Conservation (phyloP, 805 yeast genomes). For the Ogataea paradorogensis region DNA sequence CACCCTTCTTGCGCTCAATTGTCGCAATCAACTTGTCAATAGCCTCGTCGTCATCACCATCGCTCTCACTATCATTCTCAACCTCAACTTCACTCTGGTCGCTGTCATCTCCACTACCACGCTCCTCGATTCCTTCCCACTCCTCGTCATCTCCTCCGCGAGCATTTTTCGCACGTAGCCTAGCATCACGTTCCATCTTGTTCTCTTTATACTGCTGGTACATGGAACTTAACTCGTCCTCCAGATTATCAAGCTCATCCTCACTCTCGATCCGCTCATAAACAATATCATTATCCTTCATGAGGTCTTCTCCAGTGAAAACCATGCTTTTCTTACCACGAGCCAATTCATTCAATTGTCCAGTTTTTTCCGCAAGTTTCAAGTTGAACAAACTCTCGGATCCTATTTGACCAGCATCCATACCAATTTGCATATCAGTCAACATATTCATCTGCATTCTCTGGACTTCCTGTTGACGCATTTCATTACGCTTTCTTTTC, state of each 20-base stretch:
- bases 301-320: conserved; percentile 53
- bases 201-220: conserved; percentile 66
- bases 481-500: conserved; percentile 76
- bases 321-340: conserved; percentile 72
- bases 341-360: conserved; percentile 67
- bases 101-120: conserved; percentile 30
- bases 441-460: conserved; percentile 97
- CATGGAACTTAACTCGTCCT: conserved; percentile 80
- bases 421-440: conserved; percentile 88
- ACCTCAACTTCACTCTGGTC: conserved; percentile 45
- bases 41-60: conserved; percentile 71
- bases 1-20: conserved; percentile 39
- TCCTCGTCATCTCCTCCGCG: conserved; percentile 77
- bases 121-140: conserved; percentile 69
- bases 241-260: conserved; percentile 66
- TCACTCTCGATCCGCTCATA: conserved; percentile 42
- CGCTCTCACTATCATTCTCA: conserved; percentile 41
- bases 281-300: conserved; percentile 54
- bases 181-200: conserved; percentile 67
- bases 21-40: conserved; percentile 58
- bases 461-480: conserved; percentile 79
- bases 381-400: conserved; percentile 78
- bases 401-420: conserved; percentile 83
- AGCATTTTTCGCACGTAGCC: conserved; percentile 62
- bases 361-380: conserved; percentile 83